Conservation (phyloP, 2,329 filamentous ascomycete genomes). For the Colletotrichum cereale region DNA sequence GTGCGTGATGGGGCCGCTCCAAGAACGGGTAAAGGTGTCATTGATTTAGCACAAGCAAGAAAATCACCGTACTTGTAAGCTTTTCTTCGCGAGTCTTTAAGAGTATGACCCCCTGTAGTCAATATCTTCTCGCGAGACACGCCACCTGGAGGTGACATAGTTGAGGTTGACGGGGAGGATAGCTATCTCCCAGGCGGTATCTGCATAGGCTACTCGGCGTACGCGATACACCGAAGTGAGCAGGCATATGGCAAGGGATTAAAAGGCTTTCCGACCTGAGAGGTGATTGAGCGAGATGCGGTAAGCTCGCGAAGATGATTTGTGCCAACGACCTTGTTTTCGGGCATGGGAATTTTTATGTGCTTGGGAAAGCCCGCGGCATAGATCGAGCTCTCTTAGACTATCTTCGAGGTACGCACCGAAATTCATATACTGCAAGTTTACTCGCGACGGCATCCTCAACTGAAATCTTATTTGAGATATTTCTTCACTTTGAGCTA, state of each 20-base stretch:
- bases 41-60: constrained; percentile 46
- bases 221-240: constrained; percentile 69
- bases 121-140: constrained; percentile 44
- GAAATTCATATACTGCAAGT: no score
- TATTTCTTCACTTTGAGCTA: constrained; percentile 48
- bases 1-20: constrained; percentile 40
- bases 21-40: constrained; percentile 42
- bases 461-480: constrained; percentile 33
- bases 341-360: constrained; percentile 37
- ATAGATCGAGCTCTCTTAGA: constrained; percentile 32
- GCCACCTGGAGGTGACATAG: constrained; percentile 40
- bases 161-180: constrained; percentile 40
- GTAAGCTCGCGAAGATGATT: constrained; percentile 28
- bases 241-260: constrained; percentile 68
- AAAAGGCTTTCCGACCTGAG: constrained; percentile 68
- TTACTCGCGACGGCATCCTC: no score
- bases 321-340: constrained; percentile 35
- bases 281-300: constrained; percentile 62
- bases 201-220: constrained; percentile 70
- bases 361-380: constrained; percentile 39
- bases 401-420: constrained; percentile 52
- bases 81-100: constrained; percentile 54
- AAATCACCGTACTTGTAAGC: constrained; percentile 53
- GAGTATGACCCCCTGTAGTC: constrained; percentile 45
- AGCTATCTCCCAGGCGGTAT: constrained; percentile 64